Base-by-base conservation (phyloP, 2,329 filamentous ascomycete genomes). In the Helminthosporium solani region DNA sequence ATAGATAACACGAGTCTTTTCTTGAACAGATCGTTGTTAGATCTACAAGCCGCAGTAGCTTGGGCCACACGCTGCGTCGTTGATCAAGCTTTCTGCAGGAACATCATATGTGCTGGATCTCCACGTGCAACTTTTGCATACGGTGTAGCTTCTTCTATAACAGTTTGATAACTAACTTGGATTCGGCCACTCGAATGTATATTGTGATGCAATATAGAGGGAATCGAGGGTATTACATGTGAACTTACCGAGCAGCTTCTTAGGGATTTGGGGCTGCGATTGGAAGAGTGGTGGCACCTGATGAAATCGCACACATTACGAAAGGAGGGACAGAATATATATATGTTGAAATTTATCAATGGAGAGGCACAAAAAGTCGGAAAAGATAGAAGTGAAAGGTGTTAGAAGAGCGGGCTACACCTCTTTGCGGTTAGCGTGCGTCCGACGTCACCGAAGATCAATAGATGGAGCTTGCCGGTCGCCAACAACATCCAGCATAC, bases 21-120 rank as follows among this genome's bases (percentile, higher is more conserved):
- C 44, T 38, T 19, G 16, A 50, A 46, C 38, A 43, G 46, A 58
- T 41, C 38, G 47, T 44, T 52, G 37, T 55, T 56, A 60, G 45
- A 49, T 50, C 44, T 44, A 42, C 47, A 37, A 25, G 23, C 23
- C 23, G 23, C 23, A 25, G 23, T 5, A 25, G 23, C 9, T 25
- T 12, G 14, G 5, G 28, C 28, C 28, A 31, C 42, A 38, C 41
- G 42, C 35, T 37, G 39, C 41, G 35, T 44, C 36, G 28, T 11
- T 19, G 41, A 46, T 46, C 50, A 52, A 53, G 46, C 43, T 56
- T 52, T 48, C 23, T 9, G n/a, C n/a, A n/a, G n/a, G n/a, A n/a
- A n/a, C 34, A 44, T 43, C 43, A 48, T 42, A 53, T 44, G 31
- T n/a, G 42, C 18, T 42, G 25, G 14, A 42, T 47, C 46, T 37